Base-by-base conservation (phyloP, 306 rosid species). In the Morella rubra region DNA sequence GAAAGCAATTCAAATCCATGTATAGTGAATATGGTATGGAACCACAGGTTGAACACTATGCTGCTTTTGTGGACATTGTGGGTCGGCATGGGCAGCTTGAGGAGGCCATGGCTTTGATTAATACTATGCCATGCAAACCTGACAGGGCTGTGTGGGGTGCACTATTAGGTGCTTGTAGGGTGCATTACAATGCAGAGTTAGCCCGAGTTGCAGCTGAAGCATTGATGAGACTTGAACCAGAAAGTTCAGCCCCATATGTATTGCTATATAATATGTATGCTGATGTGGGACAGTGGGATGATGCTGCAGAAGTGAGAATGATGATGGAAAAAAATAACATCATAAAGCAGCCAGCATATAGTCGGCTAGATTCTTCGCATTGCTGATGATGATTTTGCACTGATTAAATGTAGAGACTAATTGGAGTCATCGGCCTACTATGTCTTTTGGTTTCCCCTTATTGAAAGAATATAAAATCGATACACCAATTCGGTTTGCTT, bases 101-200 rank as follows among this genome's bases (percentile, higher is more conserved):
- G 51, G 90, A 87, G 72, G 88, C 86, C 27, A 41, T 72, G 80
- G 74, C 53, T 71, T 79, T 84, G 71, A 80, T 87, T 64, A 78
- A 80, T 54, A 71, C 60, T 40, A 84, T 87, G 90, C 88, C 90
- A 4, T 82, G 84, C 6, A 55, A 72, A 61, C 85, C 90, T 14
- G 88, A 87, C 67, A 72, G 69, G 73, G 76, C 86, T 6, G 88
- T 87, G 53, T 87, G 88, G 90, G 90, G 88, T 66, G 86, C 90
- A 59, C 78, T 87, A 69, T 76, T 87, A 27, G 85, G 88, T 74
- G 88, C 83, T 54, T 84, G 86, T 61, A 82, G 86, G 64, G 80
- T 87, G 53, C 90, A 84, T 74, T 76, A 80, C 77, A 77, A 87
- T 69, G 86, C 79, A 15, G 84, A 80, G 56, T 53, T 87, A 79